Base-by-base conservation (phyloP, 306 rosid genomes). In the Morella rubra region DNA sequence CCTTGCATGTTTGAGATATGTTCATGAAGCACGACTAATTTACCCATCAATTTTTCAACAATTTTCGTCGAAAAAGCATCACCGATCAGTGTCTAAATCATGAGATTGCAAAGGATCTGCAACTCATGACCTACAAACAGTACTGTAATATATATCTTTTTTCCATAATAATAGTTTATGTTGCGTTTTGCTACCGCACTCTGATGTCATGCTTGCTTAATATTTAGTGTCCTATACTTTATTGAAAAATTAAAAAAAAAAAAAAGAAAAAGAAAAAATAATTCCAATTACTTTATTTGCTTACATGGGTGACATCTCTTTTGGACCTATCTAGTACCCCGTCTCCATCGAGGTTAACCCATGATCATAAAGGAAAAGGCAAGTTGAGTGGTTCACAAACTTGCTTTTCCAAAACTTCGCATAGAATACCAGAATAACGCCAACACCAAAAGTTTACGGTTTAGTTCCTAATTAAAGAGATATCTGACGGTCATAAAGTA, bases 261-360 rank as follows among this genome's bases (percentile, higher is more conserved):
- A n/a, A n/a, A 42, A 53, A 51, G n/a, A n/a, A n/a, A n/a, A n/a
- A n/a, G n/a, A n/a, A 75, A 75, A 77, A 6, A 47, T 49, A 77
- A 76, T 54, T 72, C 72, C 51, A 81, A 81, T 74, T 7, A 83
- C 74, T 32, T 73, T 60, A 32, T 40, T 72, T 37, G 45, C 13
- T 27, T 20, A 47, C 74, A 82, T 81, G 75, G 79, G 76, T 88
- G 80, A 76, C 84, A 54, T 84, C 76, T 67, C 75, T 71, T 85
- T 80, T 83, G 85, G 84, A 83, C 84, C 82, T 79, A 76, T 81
- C 79, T 65, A 81, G 49, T 67, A 51, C 18, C 20, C 11, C 8
- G 84, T 84, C 91, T 73, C 79, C 80, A 58, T 86, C 96, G 80
- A 72, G 79, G 81, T 82, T 85, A 72, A 78, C 90, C 89, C 68